A percentile compares a stretch with the other conserved stretches of the same genome.
Conservation (phyloP, 768 basidiomycete species). For the Boletus sensibilis region DNA sequence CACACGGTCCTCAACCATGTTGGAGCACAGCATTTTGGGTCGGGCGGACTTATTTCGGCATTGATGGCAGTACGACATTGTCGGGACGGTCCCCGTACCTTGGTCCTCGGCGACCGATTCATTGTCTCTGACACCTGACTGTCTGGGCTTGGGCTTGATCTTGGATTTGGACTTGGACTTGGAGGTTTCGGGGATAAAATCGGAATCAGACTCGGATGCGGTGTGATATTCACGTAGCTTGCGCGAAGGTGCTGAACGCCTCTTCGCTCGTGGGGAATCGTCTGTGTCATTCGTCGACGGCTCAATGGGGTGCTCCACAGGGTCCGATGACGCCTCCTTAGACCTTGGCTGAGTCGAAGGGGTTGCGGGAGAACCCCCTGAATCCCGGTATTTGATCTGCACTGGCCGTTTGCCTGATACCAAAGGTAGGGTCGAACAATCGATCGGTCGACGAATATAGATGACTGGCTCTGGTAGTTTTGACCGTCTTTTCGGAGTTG, state of each 20-base stretch:
- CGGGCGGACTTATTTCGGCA: constrained; percentile 28
- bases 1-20: constrained; percentile 6
- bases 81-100: neutral
- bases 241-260: constrained; percentile 14
- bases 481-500: constrained; percentile 7
- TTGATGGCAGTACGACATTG: constrained; percentile 36
- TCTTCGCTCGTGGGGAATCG: neutral
- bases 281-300: neutral
- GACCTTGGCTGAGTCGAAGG: neutral
- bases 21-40: constrained; percentile 40
- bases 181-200: constrained; percentile 11
- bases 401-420: constrained; percentile 24
- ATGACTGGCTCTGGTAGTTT: constrained; percentile 27
- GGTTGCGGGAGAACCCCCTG: neutral
- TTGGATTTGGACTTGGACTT: neutral
- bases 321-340: neutral
- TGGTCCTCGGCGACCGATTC: neutral
- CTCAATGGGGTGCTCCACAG: neutral
- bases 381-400: constrained; percentile 32
- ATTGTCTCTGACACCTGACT: neutral
- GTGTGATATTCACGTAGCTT: constrained; percentile 12
- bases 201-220: constrained; percentile 15
- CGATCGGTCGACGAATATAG: constrained; percentile 31
- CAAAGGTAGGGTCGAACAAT: constrained; percentile 21
- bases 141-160: constrained; percentile 2